phyloP scores from a whole-genome alignment of 352 stramenopile genomes.

The Aphanomyces invadans region DNA sequence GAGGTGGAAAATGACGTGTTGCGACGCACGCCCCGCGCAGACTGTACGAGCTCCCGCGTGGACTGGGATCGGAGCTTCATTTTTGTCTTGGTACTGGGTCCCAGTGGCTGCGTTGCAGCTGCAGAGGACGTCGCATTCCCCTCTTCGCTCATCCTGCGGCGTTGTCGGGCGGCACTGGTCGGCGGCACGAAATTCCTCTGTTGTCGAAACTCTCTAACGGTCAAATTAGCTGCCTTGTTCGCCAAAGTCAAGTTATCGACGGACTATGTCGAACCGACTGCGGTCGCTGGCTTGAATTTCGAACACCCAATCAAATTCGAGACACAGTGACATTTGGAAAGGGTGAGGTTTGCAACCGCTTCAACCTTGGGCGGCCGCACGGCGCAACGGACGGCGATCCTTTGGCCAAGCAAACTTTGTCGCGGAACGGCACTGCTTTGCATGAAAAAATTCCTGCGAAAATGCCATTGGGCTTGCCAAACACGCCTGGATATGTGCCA shows the following conservation, averaged over 20 bases:
- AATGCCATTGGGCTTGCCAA: too few relatives aligned
- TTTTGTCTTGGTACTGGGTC: not conserved
- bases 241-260: not conserved
- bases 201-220: not conserved
- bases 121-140: not conserved
- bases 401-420: too few relatives aligned
- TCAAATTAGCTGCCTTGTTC: not conserved
- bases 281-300: not conserved
- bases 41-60: not conserved
- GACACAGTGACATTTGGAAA: not conserved
- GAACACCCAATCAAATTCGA: not conserved
- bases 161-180: too few relatives aligned
- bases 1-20: constrained; percentile 7
- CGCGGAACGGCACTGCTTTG: too few relatives aligned
- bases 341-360: too few relatives aligned
- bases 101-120: not conserved
- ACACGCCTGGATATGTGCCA: too few relatives aligned
- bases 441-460: too few relatives aligned
- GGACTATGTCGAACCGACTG: too few relatives aligned
- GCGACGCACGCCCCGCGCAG: not conserved
- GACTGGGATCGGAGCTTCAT: not conserved
- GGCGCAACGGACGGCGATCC: too few relatives aligned
- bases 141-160: not conserved
- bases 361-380: too few relatives aligned
- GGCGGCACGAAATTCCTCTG: not conserved